Base-by-base conservation (phyloP, 2,329 filamentous ascomycete species). In the Huntiella savannae region DNA sequence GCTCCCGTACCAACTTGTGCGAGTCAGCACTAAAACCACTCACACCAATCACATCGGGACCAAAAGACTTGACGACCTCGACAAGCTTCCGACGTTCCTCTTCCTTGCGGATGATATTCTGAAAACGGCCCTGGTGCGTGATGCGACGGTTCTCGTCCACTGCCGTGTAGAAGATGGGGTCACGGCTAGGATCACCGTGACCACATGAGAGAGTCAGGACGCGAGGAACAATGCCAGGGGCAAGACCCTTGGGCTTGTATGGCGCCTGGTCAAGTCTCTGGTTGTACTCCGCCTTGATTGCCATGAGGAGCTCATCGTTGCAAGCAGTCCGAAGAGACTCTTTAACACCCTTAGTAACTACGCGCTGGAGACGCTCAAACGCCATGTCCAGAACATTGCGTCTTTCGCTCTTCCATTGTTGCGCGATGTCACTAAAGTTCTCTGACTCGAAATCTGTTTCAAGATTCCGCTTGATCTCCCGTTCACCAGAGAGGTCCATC, bases 191-290 rank as follows among this genome's bases (percentile, higher is more conserved):
- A 54, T 82, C 76, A 11, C 82, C 84, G 60, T 79, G 78, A 46
- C 91, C 91, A 54, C 87, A 92, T 3, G 87, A 88, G 16, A 98
- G 63, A 4, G 87, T 76, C 41, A 98, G 71, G 4, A 95, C 85
- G 32, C 88, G 80, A 40, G 91, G 87, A 5, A 80, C 73, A 0
- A 87, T 94, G 19, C 91, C 91, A 35, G 93, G 68, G 15, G 86
- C 73, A 74, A 95, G 85, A 7, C 86, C 87, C 62, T 88, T 87
- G 4, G 91, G 87, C 61, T 95, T 94, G 64, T 87, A 93, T 0
- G 91, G 91, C 6, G 91, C 87, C 62, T 98, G 91, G 56, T 98
- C 91, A 17, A 98, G 75, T 58, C 86, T 82, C 60, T 82, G 79
- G 38, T 79, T 82, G 61, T 91, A 96, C 51, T 86, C 82, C 54